phyloP scores from a whole-genome alignment of 2,329 filamentous ascomycete species.

The Colletotrichum chlorophyti region DNA sequence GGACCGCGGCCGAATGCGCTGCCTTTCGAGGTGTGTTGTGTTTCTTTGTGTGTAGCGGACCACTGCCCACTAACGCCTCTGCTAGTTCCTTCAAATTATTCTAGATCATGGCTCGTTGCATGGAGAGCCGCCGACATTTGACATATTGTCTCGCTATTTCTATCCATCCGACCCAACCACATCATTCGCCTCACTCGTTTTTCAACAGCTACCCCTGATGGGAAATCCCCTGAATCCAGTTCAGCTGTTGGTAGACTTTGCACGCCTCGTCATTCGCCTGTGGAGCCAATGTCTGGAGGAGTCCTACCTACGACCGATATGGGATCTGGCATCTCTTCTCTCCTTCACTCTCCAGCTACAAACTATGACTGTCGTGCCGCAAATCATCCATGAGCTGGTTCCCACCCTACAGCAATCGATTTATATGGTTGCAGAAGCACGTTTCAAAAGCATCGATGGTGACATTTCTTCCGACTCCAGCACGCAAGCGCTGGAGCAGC shows the following conservation, averaged over 20 bases:
- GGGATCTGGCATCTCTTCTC: slow-evolving; percentile 69
- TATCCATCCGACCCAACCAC: slow-evolving; percentile 69
- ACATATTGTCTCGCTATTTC: slow-evolving; percentile 68
- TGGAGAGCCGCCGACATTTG: slow-evolving; percentile 68
- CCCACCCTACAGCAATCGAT: slow-evolving; percentile 65
- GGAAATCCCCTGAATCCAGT: slow-evolving; percentile 55
- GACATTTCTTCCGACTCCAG: slow-evolving; percentile 45
- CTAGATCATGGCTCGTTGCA: slow-evolving; percentile 66
- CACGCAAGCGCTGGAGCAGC: slow-evolving; percentile 46
- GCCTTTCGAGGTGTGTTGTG: slow-evolving; percentile 52
- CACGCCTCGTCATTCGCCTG: slow-evolving; percentile 66
- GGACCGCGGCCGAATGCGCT: slow-evolving; percentile 26
- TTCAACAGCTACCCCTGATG: slow-evolving; percentile 69
- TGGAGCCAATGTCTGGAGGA: slow-evolving; percentile 75
- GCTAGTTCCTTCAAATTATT: slow-evolving; percentile 67
- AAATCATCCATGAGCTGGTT: slow-evolving; percentile 64
- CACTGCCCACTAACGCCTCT: slow-evolving; percentile 31
- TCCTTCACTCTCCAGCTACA: slow-evolving; percentile 69
- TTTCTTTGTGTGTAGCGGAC: background rate
- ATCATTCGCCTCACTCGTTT: slow-evolving; percentile 71
- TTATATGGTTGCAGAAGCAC: slow-evolving; percentile 62
- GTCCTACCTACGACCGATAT: slow-evolving; percentile 66
- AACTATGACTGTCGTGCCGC: slow-evolving; percentile 62
- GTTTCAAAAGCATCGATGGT: slow-evolving; percentile 57
- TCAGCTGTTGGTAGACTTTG: slow-evolving; percentile 69